Evolutionary conservation across 768 basidiomycete genomes (phyloP), one percentile per base, ranked within the genome.

Genomic region (Suillus hirtellus): DNA sequence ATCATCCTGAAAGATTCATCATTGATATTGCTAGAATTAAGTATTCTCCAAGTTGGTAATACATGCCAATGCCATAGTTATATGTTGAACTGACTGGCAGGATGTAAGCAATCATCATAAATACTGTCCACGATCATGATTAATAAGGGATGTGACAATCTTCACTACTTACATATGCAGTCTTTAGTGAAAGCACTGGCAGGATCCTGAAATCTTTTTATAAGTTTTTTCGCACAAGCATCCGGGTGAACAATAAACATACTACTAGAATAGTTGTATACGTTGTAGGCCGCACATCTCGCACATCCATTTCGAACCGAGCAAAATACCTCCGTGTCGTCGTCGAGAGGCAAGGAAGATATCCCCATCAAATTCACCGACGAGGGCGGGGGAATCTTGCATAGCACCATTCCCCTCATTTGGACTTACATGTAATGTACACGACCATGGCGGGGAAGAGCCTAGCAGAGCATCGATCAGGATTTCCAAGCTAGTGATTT

Each of bases 311-410:
- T 99, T 99, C 76, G 96, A 99, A 72, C 84, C 99, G 24, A 15
- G 14, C 21, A 99, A 75, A 99, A 99, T 81, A 97, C 96, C n/a
- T 99, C 11, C 89, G 97, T 46, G 96, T 97, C 2, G 92, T 96
- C 60, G 96, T 99, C 17, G 96, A 99, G 96, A 72, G 96, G 96
- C n/a, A 92, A 89, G 66, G 96, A 97, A 72, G 96, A 98, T 72
- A 97, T 98, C 70, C 98, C 96, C 4, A 94, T 99, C 84, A 99
- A 99, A 84, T 97, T 98, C 64, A 89, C 88, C 1, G 96, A 99
- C 72, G 96, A 99, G 74, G 96, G 96, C 3, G 96, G 96, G 1
- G 94, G 96, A 0, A 99, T 99, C 62, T 86, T 94, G 31, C 76
- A 79, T 77, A 89, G 82, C 65, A 93, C 93, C 0, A 90, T 98